Base-by-base conservation (phyloP, 1,284 basidiomycete species). In the Rhodotorula sp. region DNA sequence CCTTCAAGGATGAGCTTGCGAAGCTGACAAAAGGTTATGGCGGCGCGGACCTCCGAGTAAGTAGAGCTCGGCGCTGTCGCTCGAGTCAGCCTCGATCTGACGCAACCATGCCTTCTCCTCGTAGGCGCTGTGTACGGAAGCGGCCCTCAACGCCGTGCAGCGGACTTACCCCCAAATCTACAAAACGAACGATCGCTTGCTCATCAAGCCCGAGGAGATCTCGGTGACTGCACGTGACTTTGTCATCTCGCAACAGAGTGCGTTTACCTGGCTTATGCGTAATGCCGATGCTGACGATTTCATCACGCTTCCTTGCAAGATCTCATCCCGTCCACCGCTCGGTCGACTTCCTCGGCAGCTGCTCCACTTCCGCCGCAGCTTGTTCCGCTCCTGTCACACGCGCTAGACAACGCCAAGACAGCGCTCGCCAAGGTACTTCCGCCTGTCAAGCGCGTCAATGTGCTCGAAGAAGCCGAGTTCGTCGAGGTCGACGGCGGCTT, bases 161-260 rank as follows among this genome's bases (percentile, higher is more conserved):
- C 84, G 96, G 64, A 85, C 90, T 59, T 99, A 99, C 80, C 96
- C 96, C 0, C 96, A 99, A 80, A 96, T 99, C 65, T 99, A 99
- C 84, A 90, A 92, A 82, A 91, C 92, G 3, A 87, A 86, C 44
- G 93, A 99, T 73, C 85, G 96, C 10, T 82, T 99, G 18, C 79
- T 94, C 56, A 84, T 99, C 61, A 87, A 94, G 71, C 91, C 95
- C 2, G 89, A 91, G 76, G 89, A 89, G 1, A 96, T 99, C 73
- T 85, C 85, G 53, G 89, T 98, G 15, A 88, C 90, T 61, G 85
- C 96, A 53, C 87, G 92, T 66, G 96, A 99, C 81, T 99, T 99
- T 79, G 95, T 97, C 92, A 90, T 96, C 78, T 93, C 95, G 1
- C 88, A 97, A 73, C 95, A 97, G 82, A 95, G 94, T 95, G 77